These are phyloP conservation scores for Tylopilus felleus DNA, from an alignment of 768 basidiomycete species.

Conservation along the genomic window DNA sequence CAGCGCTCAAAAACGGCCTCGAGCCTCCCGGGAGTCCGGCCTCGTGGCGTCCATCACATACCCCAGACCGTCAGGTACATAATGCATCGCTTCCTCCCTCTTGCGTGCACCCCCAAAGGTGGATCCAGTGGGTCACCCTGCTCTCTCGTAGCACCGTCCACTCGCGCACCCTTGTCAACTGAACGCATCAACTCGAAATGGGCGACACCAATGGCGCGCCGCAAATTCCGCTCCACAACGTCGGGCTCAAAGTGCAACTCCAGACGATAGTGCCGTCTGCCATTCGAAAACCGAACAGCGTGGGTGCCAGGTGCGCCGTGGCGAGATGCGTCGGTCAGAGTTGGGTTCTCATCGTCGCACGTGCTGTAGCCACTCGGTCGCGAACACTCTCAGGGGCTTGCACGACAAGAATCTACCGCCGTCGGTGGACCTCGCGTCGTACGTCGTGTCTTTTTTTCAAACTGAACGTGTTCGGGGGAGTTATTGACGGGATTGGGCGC, in stretches of 20 bases:
- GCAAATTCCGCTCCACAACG: not conserved
- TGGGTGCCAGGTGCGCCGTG: constrained; percentile 12
- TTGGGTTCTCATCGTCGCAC: not conserved
- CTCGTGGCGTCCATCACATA: constrained; percentile 7
- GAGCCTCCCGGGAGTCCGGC: not conserved
- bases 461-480: not conserved
- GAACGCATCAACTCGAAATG: constrained; percentile 5
- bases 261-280: constrained; percentile 18
- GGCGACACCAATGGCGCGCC: not conserved
- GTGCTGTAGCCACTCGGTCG: not conserved
- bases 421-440: constrained; percentile 3
- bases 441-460: not conserved
- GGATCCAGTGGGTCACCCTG: not conserved
- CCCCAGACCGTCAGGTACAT: not conserved
- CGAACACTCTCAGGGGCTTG: constrained; percentile 19
- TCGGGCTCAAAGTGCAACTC: constrained; percentile 4
- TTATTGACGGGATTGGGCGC: not conserved
- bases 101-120: not conserved
- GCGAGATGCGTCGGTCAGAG: too few species aligned
- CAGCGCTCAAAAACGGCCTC: not conserved
- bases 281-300: not conserved
- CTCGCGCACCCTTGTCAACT: not conserved
- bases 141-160: not conserved
- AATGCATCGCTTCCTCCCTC: not conserved
- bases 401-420: not conserved